These are phyloP conservation scores for Didymella pomorum DNA, from an alignment of 2,329 filamentous ascomycete genomes.

Conservation along the genomic window DNA sequence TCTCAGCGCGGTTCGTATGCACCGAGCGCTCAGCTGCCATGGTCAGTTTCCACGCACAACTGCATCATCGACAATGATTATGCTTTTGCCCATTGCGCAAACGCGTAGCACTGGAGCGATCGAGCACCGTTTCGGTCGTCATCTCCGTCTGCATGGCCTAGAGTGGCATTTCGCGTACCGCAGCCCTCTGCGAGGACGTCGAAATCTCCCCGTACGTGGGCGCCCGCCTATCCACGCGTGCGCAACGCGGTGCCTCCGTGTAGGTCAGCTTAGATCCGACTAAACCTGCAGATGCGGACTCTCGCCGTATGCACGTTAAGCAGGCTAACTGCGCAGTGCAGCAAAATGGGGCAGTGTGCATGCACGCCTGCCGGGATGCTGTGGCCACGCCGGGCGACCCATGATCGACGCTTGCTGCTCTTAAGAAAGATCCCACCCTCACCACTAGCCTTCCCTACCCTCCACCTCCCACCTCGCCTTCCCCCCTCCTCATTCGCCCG, in stretches of 20 bases:
- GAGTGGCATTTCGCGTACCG: constrained; percentile 26
- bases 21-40: constrained; percentile 42
- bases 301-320: constrained; percentile 49
- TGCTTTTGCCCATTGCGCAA: constrained; percentile 29
- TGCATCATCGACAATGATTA: constrained; percentile 31
- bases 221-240: constrained; percentile 46
- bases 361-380: constrained; percentile 45
- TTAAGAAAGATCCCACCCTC: constrained; percentile 50
- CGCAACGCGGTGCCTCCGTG: constrained; percentile 25
- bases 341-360: constrained; percentile 52
- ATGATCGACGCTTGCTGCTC: constrained; percentile 47
- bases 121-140: constrained; percentile 39
- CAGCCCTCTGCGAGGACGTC: constrained; percentile 25
- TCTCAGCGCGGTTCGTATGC: constrained; percentile 32
- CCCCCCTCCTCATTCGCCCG: constrained; percentile 52
- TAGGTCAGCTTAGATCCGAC: constrained; percentile 50
- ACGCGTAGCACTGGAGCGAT: constrained; percentile 31
- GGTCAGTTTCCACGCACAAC: constrained; percentile 24
- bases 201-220: constrained; percentile 41
- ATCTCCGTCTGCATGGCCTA: constrained; percentile 46
- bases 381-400: constrained; percentile 48
- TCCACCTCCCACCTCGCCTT: constrained; percentile 54
- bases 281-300: constrained; percentile 47
- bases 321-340: constrained; percentile 50
- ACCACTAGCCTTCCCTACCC: constrained; percentile 50